These are phyloP conservation scores for Protostelium mycophagum DNA, from an alignment of 78 protist species.

Conservation along the genomic window DNA sequence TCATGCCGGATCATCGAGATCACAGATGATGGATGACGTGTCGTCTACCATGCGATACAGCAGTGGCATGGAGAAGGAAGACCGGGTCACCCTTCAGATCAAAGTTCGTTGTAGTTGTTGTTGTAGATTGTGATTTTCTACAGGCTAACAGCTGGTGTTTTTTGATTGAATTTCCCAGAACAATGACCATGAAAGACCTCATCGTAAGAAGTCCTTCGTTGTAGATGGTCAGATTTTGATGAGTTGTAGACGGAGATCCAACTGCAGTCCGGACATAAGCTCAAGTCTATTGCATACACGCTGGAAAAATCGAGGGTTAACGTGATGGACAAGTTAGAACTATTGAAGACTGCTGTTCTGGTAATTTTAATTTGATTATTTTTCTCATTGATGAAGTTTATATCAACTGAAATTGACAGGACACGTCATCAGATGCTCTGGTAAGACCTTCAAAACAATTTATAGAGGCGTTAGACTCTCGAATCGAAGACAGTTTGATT, in stretches of 20 bases:
- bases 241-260: neutral
- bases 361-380: no score
- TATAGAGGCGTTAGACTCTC: neutral
- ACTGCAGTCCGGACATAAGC: neutral
- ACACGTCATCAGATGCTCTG: neutral
- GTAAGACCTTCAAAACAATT: neutral
- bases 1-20: no score
- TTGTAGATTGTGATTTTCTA: neutral
- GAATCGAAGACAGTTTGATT: neutral
- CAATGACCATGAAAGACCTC: neutral
- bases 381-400: neutral
- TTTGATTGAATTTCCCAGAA: neutral
- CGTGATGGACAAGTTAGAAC: neutral
- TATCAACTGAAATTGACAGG: neutral
- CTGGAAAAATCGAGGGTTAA: neutral
- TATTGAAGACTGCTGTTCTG: neutral
- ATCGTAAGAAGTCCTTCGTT: no score
- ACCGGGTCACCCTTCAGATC: neutral
- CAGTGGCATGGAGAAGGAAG: no score
- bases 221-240: no score
- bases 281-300: neutral
- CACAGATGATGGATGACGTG: no score
- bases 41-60: no score
- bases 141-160: neutral
- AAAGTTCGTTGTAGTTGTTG: neutral